These are phyloP conservation scores for Sporothrix brasiliensis DNA, from an alignment of 2,329 filamentous ascomycete genomes.

Conservation along the genomic window DNA sequence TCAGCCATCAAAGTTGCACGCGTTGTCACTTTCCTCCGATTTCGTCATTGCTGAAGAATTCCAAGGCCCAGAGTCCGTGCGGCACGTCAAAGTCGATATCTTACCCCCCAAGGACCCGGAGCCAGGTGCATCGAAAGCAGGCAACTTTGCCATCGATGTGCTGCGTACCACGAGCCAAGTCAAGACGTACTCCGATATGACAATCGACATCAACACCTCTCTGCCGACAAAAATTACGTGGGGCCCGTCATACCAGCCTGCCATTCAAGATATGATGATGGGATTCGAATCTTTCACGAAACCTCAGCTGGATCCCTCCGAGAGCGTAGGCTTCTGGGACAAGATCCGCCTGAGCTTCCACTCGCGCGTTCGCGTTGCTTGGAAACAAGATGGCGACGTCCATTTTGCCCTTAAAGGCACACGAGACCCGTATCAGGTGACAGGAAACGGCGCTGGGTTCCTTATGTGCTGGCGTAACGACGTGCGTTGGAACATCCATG, in stretches of 20 bases:
- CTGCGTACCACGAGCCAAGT: constrained; percentile 90
- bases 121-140: constrained; percentile 57
- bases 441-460: constrained; percentile 89
- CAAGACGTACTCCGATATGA: constrained; percentile 94
- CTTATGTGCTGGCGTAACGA: constrained; percentile 98
- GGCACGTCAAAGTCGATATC: constrained; percentile 80
- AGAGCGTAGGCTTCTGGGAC: constrained; percentile 96
- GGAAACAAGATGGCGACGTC: constrained; percentile 95
- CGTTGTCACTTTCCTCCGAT: constrained; percentile 81
- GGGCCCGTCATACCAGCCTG: constrained; percentile 96
- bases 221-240: constrained; percentile 92
- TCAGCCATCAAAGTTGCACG: constrained; percentile 78
- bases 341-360: constrained; percentile 95
- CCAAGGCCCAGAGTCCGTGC: constrained; percentile 75
- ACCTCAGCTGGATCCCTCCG: constrained; percentile 88
- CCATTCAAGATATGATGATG: constrained; percentile 99
- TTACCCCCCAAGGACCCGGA: constrained; percentile 70
- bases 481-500: constrained; percentile 82
- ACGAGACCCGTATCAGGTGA: constrained; percentile 90
- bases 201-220: constrained; percentile 88
- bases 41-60: constrained; percentile 97
- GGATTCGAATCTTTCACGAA: constrained; percentile 97
- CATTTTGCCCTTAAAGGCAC: constrained; percentile 90
- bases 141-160: constrained; percentile 81
- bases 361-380: constrained; percentile 82